Evolutionary conservation across 2,329 filamentous ascomycete species (phyloP).

Genomic region (Fusarium floridanum): DNA sequence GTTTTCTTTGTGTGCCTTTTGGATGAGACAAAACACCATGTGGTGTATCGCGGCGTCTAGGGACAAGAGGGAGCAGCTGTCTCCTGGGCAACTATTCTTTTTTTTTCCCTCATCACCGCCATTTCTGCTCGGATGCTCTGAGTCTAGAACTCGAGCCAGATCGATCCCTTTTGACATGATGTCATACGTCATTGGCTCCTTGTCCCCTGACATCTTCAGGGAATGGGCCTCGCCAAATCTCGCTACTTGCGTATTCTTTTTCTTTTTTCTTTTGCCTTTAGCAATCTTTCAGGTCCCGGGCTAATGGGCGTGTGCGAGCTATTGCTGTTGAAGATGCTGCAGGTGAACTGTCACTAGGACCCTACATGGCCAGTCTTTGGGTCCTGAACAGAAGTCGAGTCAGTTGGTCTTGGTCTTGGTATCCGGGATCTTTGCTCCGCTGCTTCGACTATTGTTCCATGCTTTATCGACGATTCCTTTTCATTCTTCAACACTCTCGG

Average conservation of each 20-base stretch:
- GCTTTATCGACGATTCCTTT: background rate
- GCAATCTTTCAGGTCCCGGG: background rate
- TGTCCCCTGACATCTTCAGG: background rate
- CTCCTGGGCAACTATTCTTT: background rate
- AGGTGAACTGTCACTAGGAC: background rate
- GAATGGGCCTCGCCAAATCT: background rate
- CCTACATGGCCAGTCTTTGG: background rate
- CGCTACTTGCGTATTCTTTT: background rate
- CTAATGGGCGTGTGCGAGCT: background rate
- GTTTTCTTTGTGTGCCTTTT: slow-evolving; percentile 18
- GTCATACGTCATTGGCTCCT: slow-evolving; percentile 6
- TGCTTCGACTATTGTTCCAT: background rate
- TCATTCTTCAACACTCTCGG: background rate
- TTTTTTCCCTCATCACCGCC: slow-evolving; percentile 18
- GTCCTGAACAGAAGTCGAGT: background rate
- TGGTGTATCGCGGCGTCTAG: background rate
- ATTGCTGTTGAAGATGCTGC: background rate
- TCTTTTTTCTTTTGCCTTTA: background rate
- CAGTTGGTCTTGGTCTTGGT: background rate
- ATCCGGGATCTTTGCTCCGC: background rate
- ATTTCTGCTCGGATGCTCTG: background rate
- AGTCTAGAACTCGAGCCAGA: slow-evolving; percentile 8
- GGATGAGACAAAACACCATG: background rate
- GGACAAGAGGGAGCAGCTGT: background rate
- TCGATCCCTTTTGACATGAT: background rate